Base-by-base conservation (phyloP, 257 asterid genomes). In the Solanum verrucosum region DNA sequence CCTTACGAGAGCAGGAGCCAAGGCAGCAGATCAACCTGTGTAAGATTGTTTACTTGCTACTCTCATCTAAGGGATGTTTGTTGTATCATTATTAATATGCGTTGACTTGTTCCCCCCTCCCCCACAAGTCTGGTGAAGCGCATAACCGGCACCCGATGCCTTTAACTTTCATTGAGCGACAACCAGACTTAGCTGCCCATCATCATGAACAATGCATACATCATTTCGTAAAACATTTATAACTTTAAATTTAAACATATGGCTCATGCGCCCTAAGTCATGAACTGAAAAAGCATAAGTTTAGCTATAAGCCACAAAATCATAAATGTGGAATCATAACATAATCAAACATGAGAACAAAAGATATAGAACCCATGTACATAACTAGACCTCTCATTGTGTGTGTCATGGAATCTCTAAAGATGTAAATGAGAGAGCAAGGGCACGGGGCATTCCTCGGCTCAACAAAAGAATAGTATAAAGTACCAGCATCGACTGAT, bases 1-100 rank as follows among this genome's bases (percentile, higher is more conserved):
- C 82, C 90, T 91, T 87, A 90, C 86, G 21, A 88, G 90, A 91
- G 92, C 93, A 85, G 93, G 91, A 85, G 93, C 93, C 21, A 90
- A 90, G 89, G 89, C 90, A 82, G 85, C 92, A 74, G 93, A 91
- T 79, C 92, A 91, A 88, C 91, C 93, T 42, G 87, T 91, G 93
- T 91, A 91, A 90, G 92, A 87, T 73, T 65, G 46, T 78, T 84
- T n/a, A 35, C 35, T 86, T 78, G 33, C 75, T 75, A 37, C 68
- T 46, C 77, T 87, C 42, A 29, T 63, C 70, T 73, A 75, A 37
- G 27, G 9, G 12, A 40, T 21, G 63, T 5, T 44, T 70, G 38
- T 15, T 84, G 72, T 42, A 44, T 79, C 67, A 79, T 44, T 79
- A 79, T 79, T 14, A 42, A 79, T 79, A 44, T 79, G 84, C 25